Percentiles rank a stretch among this genome's conserved stretches.
Evolutionary conservation across 1,284 basidiomycete genomes (phyloP).

Genomic region (Cerioporus squamosus): DNA sequence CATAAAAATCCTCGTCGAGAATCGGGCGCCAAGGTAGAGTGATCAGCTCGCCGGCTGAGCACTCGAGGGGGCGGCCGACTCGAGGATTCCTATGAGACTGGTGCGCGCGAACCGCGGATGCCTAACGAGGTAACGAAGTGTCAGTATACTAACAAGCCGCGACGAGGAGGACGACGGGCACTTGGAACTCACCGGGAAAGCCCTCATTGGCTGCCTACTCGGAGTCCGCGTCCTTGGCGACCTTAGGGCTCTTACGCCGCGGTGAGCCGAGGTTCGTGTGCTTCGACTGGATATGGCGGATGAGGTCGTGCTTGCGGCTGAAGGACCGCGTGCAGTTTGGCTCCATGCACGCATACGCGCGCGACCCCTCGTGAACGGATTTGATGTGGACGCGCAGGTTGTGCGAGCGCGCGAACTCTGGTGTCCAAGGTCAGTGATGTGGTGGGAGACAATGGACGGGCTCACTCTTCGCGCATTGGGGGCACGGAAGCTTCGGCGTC

Average conservation of each 20-base stretch:
- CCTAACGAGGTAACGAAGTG: not conserved
- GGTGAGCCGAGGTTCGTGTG: slow-evolving; percentile 19
- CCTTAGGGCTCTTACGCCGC: slow-evolving; percentile 2
- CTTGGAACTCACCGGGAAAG: slow-evolving; percentile 12
- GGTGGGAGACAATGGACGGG: not conserved
- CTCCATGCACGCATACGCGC: slow-evolving; percentile 2
- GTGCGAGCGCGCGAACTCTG: slow-evolving; percentile 14
- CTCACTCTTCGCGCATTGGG: not conserved
- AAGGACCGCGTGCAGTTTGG: slow-evolving; percentile 1
- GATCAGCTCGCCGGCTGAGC: too few relatives aligned
- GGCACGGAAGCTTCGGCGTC: slow-evolving; percentile 2
- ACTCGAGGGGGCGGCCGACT: too few relatives aligned
- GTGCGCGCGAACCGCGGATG: not conserved
- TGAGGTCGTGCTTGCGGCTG: slow-evolving; percentile 18
- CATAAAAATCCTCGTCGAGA: slow-evolving; percentile 2
- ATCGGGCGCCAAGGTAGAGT: not conserved
- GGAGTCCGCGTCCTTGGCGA: not conserved
- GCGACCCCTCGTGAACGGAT: slow-evolving; percentile 8
- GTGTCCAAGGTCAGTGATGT: too few relatives aligned
- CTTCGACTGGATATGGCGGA: slow-evolving; percentile 8
- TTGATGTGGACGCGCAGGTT: slow-evolving; percentile 16
- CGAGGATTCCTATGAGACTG: not conserved
- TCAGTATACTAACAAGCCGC: too few relatives aligned
- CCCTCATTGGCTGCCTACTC: not conserved
- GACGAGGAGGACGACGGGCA: not conserved